Percentiles rank a stretch among this genome's conserved stretches.
Evolutionary conservation across 768 basidiomycete genomes (phyloP).

Genomic region (Termitomyces sp.): DNA sequence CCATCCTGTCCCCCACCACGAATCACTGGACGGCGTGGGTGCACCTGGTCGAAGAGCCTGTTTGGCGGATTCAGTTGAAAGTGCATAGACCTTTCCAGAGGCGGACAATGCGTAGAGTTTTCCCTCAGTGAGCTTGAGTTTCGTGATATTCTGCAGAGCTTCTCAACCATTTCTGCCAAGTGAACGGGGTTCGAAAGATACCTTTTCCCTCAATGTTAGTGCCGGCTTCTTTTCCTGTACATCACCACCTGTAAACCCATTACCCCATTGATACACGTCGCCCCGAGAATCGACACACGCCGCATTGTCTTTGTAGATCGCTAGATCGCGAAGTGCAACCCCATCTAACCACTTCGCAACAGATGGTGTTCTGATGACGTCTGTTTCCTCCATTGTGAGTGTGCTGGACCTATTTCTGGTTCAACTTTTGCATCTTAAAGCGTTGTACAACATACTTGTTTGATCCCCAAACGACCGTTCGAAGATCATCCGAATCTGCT

Average conservation of each 20-base stretch:
- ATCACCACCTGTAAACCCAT: constrained; percentile 44
- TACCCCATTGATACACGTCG: constrained; percentile 83
- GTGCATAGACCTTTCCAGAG: constrained; percentile 68
- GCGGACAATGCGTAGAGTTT: constrained; percentile 75
- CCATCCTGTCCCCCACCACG: constrained; percentile 63
- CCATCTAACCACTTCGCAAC: constrained; percentile 55
- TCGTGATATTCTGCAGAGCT: constrained; percentile 54
- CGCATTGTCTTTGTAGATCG: constrained; percentile 57
- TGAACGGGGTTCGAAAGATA: constrained; percentile 14
- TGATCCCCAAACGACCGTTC: constrained; percentile 67
- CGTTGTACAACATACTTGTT: constrained; percentile 44
- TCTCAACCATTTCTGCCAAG: background rate
- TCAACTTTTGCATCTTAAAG: background rate
- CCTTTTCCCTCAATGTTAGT: constrained; percentile 61
- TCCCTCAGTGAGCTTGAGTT: constrained; percentile 52
- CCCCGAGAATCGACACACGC: constrained; percentile 77
- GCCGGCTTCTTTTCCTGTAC: constrained; percentile 31
- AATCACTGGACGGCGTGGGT: constrained; percentile 36
- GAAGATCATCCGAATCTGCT: constrained; percentile 27
- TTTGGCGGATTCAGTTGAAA: constrained; percentile 45
- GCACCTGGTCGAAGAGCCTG: constrained; percentile 36
- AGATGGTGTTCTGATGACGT: constrained; percentile 43
- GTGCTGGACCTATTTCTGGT: constrained; percentile 34
- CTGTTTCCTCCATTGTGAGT: constrained; percentile 33
- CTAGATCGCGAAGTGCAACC: constrained; percentile 69